phyloP scores from a whole-genome alignment of 768 basidiomycete species.

The Coprinellus micaceus region DNA sequence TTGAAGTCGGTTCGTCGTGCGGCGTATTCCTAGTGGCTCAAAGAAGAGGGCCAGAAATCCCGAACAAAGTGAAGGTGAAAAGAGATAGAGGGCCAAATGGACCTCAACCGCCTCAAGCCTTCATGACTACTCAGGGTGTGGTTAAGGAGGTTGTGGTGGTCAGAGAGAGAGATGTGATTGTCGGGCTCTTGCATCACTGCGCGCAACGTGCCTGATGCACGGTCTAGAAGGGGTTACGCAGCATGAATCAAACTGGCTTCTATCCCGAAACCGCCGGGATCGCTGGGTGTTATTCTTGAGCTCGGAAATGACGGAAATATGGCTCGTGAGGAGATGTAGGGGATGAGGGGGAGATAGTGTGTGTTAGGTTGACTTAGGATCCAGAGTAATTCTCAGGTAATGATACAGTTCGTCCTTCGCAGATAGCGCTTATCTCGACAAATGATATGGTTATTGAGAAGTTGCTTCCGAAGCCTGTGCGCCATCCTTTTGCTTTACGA shows the following conservation, averaged over 20 bases:
- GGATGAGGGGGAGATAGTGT: no score
- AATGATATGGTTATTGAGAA: neutral
- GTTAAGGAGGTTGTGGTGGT: slow-evolving; percentile 10
- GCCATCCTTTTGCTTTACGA: slow-evolving; percentile 7
- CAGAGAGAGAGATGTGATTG: neutral
- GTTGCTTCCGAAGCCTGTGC: neutral
- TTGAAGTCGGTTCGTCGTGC: neutral
- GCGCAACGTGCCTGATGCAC: slow-evolving; percentile 25
- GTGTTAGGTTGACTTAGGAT: neutral
- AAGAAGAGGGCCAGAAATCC: slow-evolving; percentile 21
- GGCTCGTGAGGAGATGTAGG: no score
- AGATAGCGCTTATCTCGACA: no score
- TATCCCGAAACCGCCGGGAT: neutral
- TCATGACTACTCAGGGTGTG: slow-evolving; percentile 41
- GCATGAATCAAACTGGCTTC: neutral
- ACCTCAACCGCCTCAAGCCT: slow-evolving; percentile 74
- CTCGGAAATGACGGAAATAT: no score
- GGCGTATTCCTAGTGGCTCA: slow-evolving; percentile 7
- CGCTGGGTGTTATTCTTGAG: no score
- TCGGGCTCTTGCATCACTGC: slow-evolving; percentile 6
- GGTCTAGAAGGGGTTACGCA: slow-evolving; percentile 12
- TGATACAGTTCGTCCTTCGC: no score
- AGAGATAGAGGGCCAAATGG: slow-evolving; percentile 60
- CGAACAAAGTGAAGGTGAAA: slow-evolving; percentile 44
- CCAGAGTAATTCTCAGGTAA: no score